These are phyloP conservation scores for Aureobasidium sp. DNA, from an alignment of 2,329 filamentous ascomycete genomes.

Conservation along the genomic window DNA sequence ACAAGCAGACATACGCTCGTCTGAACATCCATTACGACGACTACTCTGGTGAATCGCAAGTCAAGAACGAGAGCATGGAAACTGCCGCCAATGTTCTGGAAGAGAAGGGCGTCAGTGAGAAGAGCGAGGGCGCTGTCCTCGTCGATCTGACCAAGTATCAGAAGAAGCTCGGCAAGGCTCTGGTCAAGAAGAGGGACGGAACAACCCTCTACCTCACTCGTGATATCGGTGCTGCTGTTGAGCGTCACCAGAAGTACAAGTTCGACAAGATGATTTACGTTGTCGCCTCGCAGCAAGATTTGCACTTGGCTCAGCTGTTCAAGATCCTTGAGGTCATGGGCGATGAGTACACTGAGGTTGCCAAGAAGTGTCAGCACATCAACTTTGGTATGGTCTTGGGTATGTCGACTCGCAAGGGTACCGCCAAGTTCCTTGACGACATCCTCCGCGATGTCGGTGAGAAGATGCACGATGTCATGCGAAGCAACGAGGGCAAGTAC, in stretches of 20 bases:
- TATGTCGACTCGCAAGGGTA: conserved; percentile 70
- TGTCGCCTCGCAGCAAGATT: conserved; percentile 69
- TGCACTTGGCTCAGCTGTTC: conserved; percentile 71
- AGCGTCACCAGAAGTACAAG: conserved; percentile 67
- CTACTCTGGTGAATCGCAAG: conserved; percentile 75
- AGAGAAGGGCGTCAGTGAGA: conserved; percentile 67
- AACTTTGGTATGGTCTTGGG: conserved; percentile 74
- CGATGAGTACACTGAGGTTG: conserved; percentile 58
- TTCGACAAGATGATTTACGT: conserved; percentile 77
- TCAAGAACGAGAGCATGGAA: conserved; percentile 68
- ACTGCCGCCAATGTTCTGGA: conserved; percentile 65
- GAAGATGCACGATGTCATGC: conserved; percentile 99
- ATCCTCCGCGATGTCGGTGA: conserved; percentile 72
- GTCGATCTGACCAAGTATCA: conserved; percentile 76
- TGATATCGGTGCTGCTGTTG: conserved; percentile 72
- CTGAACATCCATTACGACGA: conserved; percentile 72
- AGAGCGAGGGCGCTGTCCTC: conserved; percentile 71
- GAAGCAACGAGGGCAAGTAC: conserved; percentile 91
- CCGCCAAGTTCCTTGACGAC: conserved; percentile 52
- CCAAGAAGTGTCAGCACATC: conserved; percentile 67
- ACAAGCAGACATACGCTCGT: conserved; percentile 69
- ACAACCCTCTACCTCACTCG: conserved; percentile 75
- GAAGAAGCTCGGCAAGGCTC: conserved; percentile 73
- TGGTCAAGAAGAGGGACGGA: conserved; percentile 73
- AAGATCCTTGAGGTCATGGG: conserved; percentile 71